Evolutionary conservation across 805 yeast genomes (phyloP), one percentile per base, ranked within the genome.

Genomic region (Debaryomyces prosopidis): DNA sequence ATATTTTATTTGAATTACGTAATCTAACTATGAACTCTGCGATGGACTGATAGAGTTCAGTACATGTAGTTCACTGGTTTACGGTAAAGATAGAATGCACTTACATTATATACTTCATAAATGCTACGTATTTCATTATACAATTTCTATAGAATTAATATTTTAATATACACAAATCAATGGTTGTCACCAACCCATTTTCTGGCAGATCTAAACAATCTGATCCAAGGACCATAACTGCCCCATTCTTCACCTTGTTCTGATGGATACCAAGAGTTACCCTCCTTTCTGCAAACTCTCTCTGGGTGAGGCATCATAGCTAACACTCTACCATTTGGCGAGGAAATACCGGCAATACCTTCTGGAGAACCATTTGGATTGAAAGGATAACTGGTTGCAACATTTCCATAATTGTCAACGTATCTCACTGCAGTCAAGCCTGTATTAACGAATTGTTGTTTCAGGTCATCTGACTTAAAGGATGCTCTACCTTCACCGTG

Each of bases 261-360:
- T 17, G 52, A 54, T 40, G 97, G 97, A 62, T 89, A 88, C 83
- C 89, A 92, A 3, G 97, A 89, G 72, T 92, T 92, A 45, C 95
- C 75, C 67, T 88, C 96, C 62, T 84, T 75, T 71, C 97, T 80
- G 46, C 84, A 77, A 42, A 88, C 94, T 73, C 99, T 88, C 71
- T 94, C 99, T 18, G 99, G 99, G 66, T 94, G 99, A 39, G 99
- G 99, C 99, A 94, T 94, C 90, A 94, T 82, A 4, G 97, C 97
- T 58, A 94, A 75, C 3, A 94, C 97, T 66, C 99, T 84, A 52
- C 98, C 98, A 62, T 88, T 89, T 43, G 89, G 89, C 43, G 91
- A 82, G 51, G 85, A 77, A 45, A 94, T 81, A 76, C 97, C 99
- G 32, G 97, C 87, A 57, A 94, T 88, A 69, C 96, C 97, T 44